Evolutionary conservation across 768 basidiomycete species (phyloP).

Genomic region (Suillus occidentalis): DNA sequence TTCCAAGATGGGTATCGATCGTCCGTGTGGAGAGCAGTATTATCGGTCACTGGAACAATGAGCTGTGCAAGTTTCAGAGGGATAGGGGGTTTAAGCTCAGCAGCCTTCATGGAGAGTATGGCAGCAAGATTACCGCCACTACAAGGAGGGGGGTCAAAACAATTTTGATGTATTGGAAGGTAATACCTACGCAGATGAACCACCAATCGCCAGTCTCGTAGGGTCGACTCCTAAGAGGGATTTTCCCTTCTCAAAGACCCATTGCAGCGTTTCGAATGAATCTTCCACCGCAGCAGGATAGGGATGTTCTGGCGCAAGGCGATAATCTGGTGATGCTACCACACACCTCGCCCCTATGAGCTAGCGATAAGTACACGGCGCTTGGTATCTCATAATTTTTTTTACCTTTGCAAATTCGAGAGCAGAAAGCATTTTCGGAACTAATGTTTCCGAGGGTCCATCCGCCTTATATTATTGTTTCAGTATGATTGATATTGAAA

Average conservation of each 20-base stretch:
- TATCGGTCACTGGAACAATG: slow-evolving; percentile 75
- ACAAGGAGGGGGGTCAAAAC: slow-evolving; percentile 5
- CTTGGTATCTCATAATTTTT: not conserved
- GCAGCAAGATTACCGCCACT: slow-evolving; percentile 77
- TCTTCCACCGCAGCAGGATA: slow-evolving; percentile 36
- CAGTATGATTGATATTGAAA: not conserved
- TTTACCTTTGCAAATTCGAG: slow-evolving; percentile 29
- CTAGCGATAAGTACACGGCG: not conserved
- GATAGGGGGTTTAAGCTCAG: slow-evolving; percentile 46
- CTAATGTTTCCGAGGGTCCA: slow-evolving; percentile 73
- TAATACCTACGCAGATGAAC: slow-evolving; percentile 60
- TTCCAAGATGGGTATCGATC: slow-evolving; percentile 51
- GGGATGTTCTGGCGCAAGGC: slow-evolving; percentile 34
- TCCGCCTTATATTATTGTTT: slow-evolving; percentile 46
- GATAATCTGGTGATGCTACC: slow-evolving; percentile 33
- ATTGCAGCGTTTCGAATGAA: slow-evolving; percentile 36
- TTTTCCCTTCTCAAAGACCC: slow-evolving; percentile 41
- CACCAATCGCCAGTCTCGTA: slow-evolving; percentile 62
- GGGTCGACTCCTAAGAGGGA: slow-evolving; percentile 49
- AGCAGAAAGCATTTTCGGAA: slow-evolving; percentile 59
- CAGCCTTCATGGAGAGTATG: slow-evolving; percentile 65
- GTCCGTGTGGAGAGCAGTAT: slow-evolving; percentile 52
- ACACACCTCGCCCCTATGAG: slow-evolving; percentile 32
- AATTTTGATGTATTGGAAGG: not conserved
- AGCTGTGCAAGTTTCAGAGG: slow-evolving; percentile 62